Percentiles rank a stretch among this genome's conserved stretches.
Conservation (phyloP, 495 filamentous ascomycete species). For the Wilcoxina mikolae region DNA sequence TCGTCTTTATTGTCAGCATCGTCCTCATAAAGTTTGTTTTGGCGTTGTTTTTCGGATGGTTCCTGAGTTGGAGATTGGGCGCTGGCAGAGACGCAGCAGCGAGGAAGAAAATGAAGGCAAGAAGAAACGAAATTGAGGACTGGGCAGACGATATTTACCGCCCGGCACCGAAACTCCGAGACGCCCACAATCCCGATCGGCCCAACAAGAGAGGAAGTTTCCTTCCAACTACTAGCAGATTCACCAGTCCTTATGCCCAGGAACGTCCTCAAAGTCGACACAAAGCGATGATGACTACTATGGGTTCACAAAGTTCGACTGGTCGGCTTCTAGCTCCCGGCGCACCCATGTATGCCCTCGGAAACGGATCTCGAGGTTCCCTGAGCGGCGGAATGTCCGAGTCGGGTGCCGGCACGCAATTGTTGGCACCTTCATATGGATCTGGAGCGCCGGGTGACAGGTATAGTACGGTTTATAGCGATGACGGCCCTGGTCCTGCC, state of each 20-base stretch:
- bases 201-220: slow-evolving; percentile 72
- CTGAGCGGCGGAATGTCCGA: slow-evolving; percentile 18
- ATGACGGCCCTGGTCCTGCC: slow-evolving; percentile 54
- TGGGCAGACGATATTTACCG: slow-evolving; percentile 97
- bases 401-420: slow-evolving; percentile 13
- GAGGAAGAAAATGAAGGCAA: slow-evolving; percentile 53
- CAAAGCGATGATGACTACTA: slow-evolving; percentile 61
- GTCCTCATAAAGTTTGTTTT: slow-evolving; percentile 76
- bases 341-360: slow-evolving; percentile 51
- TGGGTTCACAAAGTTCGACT: slow-evolving; percentile 81
- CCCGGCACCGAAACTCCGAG: slow-evolving; percentile 67
- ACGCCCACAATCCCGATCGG: slow-evolving; percentile 49
- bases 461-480: slow-evolving; percentile 43
- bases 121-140: slow-evolving; percentile 90
- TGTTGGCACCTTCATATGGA: slow-evolving; percentile 10
- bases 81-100: slow-evolving; percentile 51
- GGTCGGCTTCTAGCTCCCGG: slow-evolving; percentile 56
- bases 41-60: slow-evolving; percentile 92
- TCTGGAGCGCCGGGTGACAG: slow-evolving; percentile 31
- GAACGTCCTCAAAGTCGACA: slow-evolving; percentile 40
- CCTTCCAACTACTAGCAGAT: slow-evolving; percentile 74
- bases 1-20: slow-evolving; percentile 84
- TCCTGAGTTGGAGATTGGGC: slow-evolving; percentile 67
- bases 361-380: slow-evolving; percentile 35
- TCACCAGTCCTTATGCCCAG: slow-evolving; percentile 81